Base-by-base conservation (phyloP, 164 flowering plant species). In the Stephania yunnanensis region DNA sequence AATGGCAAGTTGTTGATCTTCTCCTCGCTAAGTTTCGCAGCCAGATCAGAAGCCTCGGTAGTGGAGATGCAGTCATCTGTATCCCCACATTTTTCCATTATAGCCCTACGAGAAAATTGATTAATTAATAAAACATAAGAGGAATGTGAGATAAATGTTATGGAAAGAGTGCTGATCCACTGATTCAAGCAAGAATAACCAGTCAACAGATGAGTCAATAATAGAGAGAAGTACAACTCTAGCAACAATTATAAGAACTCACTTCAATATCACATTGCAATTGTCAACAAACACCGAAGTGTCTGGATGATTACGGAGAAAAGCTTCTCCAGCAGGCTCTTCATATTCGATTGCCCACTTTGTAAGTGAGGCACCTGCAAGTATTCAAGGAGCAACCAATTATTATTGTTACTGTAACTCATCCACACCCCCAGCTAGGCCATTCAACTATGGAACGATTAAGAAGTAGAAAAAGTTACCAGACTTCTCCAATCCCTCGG, bases 301-400 rank as follows among this genome's bases (percentile, higher is more conserved):
- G 74, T 88, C 90, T 48, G 92, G 95, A 83, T 95, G 98, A 82
- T 95, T 95, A 45, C 85, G 88, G 46, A 74, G 85, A 64, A 95
- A 95, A 65, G 99, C 99, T 61, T 90, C 92, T 66, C 91, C 99
- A 36, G 99, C 98, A 64, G 97, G 91, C 58, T 88, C 92, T 68
- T 95, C 99, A 76, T 93, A 95, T 83, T 95, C 99, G 74, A 95
- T 95, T 36, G 99, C 98, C 99, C 99, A 95, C 76, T 95, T 93
- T 29, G 98, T 95, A 46, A 46, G 2, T 42, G 92, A 81, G 10
- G 76, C 92, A 71, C 99, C 99, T 95, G 87, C 31, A 80, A 68
- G 30, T 22, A 48, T 78, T 20, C n/a, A 53, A 74, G 52, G 36
- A 82, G 65, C 44, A 71, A 53, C 46, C 46, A 73, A n/a, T 13